These are phyloP conservation scores for Penicillium verrucosum DNA, from an alignment of 2,329 filamentous ascomycete genomes.

Conservation along the genomic window DNA sequence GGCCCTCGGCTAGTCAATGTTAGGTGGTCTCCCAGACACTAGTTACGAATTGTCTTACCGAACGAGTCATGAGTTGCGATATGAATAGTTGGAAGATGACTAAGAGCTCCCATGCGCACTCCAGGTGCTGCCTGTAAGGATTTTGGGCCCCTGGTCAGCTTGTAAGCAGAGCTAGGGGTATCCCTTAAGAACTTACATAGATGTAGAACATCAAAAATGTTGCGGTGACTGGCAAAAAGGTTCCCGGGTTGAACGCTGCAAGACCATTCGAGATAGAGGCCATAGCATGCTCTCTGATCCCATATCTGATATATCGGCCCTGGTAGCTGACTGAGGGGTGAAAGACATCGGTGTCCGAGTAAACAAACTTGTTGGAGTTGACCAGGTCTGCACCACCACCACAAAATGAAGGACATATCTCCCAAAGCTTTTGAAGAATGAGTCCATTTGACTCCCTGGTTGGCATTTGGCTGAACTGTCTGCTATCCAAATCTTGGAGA, in stretches of 20 bases:
- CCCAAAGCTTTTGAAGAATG: constrained; percentile 12
- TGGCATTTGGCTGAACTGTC: constrained; percentile 6
- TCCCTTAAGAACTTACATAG: constrained; percentile 12
- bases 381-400: constrained; percentile 22
- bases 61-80: constrained; percentile 60
- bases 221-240: constrained; percentile 55
- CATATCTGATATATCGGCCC: constrained; percentile 70
- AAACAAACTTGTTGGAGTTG: constrained; percentile 20
- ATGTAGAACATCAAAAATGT: constrained; percentile 61
- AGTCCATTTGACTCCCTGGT: constrained; percentile 15
- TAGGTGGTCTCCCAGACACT: neutral
- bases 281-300: constrained; percentile 90
- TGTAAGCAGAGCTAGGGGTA: too few species aligned
- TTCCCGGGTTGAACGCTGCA: constrained; percentile 50
- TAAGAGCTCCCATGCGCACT: constrained; percentile 58
- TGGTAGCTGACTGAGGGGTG: constrained; percentile 29
- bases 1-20: constrained; percentile 42
- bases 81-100: constrained; percentile 55
- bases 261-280: constrained; percentile 78
- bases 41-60: constrained; percentile 20
- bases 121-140: constrained; percentile 45
- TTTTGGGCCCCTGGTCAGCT: too few species aligned
- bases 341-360: constrained; percentile 11
- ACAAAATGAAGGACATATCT: constrained; percentile 7
- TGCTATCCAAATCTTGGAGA: neutral